A percentile compares a stretch with the other conserved stretches of the same genome.
Evolutionary conservation across 805 yeast genomes (phyloP).

Genomic region (Candida caryicola): DNA sequence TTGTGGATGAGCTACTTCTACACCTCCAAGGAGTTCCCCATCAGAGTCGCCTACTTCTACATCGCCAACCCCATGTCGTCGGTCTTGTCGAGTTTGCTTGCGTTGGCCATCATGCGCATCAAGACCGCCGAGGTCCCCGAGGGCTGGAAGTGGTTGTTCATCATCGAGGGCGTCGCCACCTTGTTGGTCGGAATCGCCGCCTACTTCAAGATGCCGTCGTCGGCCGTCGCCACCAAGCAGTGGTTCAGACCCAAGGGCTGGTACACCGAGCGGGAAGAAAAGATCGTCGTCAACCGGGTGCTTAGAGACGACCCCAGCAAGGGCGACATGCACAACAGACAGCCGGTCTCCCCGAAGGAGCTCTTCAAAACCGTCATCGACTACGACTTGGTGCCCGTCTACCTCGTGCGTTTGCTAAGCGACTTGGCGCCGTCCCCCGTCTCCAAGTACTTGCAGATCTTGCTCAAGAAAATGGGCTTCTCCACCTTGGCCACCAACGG

Average conservation of each 20-base stretch:
- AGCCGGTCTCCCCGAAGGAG: constrained; percentile 20
- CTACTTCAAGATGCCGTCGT: constrained; percentile 48
- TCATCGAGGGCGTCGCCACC: constrained; percentile 22
- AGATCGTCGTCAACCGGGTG: constrained; percentile 27
- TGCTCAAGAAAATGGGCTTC: constrained; percentile 43
- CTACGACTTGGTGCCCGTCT: constrained; percentile 28
- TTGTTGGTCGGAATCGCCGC: constrained; percentile 18
- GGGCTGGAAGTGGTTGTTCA: constrained; percentile 27
- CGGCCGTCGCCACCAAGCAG: constrained; percentile 36
- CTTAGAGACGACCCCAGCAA: constrained; percentile 30
- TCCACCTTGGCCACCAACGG: constrained; percentile 51
- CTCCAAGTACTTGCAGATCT: constrained; percentile 10
- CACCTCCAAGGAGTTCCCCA: constrained; percentile 28
- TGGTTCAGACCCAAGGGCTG: constrained; percentile 22
- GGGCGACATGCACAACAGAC: constrained; percentile 31
- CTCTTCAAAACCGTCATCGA: constrained; percentile 19
- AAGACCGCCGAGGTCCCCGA: constrained; percentile 12
- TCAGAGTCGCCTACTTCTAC: constrained; percentile 23
- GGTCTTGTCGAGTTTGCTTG: constrained; percentile 19
- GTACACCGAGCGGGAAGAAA: constrained; percentile 27
- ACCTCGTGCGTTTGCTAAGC: constrained; percentile 20
- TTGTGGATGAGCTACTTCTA: constrained; percentile 37
- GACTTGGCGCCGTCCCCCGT: constrained; percentile 19
- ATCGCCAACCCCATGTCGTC: constrained; percentile 20
- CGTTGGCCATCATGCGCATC: constrained; percentile 18